Conservation (phyloP, 169 alveolate genomes). For the Babesia caballi region DNA sequence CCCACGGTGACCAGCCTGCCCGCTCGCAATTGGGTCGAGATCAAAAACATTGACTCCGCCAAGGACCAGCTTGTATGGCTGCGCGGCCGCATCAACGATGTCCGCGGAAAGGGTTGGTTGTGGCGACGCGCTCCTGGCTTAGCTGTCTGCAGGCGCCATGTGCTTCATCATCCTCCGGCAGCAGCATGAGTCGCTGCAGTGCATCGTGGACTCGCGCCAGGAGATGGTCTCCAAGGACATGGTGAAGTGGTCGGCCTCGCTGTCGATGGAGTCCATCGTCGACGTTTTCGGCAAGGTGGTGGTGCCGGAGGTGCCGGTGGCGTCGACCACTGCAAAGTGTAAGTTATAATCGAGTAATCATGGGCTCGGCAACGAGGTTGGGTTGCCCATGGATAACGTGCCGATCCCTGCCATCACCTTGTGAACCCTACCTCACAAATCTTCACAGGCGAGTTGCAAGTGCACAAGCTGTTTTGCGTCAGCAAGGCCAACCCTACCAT, state of each 20-base stretch:
- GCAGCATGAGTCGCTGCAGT: slow-evolving; percentile 73
- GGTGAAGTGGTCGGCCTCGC: slow-evolving; percentile 84
- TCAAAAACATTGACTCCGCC: slow-evolving; percentile 10
- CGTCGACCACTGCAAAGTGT: slow-evolving; percentile 87
- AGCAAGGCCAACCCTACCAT: slow-evolving; percentile 82
- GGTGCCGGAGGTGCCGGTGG: slow-evolving; percentile 86
- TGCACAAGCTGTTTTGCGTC: slow-evolving; percentile 84
- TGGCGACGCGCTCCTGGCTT: not conserved
- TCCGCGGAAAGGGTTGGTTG: slow-evolving; percentile 75
- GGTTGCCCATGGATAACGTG: too few relatives aligned
- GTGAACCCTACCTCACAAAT: too few relatives aligned
- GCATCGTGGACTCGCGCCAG: slow-evolving; percentile 76
- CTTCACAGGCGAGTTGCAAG: slow-evolving; percentile 80
- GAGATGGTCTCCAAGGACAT: slow-evolving; percentile 74
- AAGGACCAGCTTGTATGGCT: slow-evolving; percentile 71
- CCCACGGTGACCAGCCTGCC: not conserved
- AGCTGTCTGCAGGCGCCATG: slow-evolving; percentile 57
- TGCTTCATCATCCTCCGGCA: slow-evolving; percentile 77
- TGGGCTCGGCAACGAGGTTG: too few relatives aligned
- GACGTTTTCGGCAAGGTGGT: slow-evolving; percentile 90
- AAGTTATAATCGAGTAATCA: not conserved
- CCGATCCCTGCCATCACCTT: too few relatives aligned
- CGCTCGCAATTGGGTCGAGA: slow-evolving; percentile 16
- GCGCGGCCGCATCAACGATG: slow-evolving; percentile 80
- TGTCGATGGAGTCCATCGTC: slow-evolving; percentile 89